A percentile compares a stretch with the other conserved stretches of the same genome.
Evolutionary conservation across 345 rosid species (phyloP).

Genomic region (Linum lewisii): DNA sequence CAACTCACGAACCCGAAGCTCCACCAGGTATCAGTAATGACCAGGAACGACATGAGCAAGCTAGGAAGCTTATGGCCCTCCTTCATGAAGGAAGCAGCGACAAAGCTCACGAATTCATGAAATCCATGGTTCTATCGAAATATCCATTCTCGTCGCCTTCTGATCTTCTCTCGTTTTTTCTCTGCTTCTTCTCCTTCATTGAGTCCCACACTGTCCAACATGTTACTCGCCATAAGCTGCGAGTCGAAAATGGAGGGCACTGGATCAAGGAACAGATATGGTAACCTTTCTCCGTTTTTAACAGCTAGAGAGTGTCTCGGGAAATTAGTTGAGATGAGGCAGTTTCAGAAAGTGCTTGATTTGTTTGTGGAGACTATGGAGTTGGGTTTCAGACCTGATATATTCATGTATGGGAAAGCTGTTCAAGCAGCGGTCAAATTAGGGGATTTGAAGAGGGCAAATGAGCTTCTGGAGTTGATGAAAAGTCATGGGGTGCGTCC

Average conservation of each 20-base stretch:
- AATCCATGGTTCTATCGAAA: conserved; percentile 30
- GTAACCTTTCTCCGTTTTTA: conserved; percentile 34
- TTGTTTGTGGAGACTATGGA: conserved; percentile 41
- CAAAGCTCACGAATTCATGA: conserved; percentile 36
- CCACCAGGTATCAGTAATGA: conserved; percentile 8
- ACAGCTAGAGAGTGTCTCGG: conserved; percentile 36
- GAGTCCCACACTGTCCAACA: conserved; percentile 30
- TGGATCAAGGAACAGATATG: conserved; percentile 32
- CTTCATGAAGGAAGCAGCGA: conserved; percentile 42
- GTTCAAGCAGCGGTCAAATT: conserved; percentile 60
- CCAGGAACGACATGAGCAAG: conserved; percentile 28
- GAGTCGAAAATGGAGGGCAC: conserved; percentile 37
- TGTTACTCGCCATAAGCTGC: conserved; percentile 35
- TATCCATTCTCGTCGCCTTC: conserved; percentile 33
- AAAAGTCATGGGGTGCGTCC: conserved; percentile 35
- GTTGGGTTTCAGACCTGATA: conserved; percentile 45
- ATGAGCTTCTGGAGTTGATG: conserved; percentile 45
- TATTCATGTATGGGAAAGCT: conserved; percentile 51
- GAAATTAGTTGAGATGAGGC: conserved; percentile 29
- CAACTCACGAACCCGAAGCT: not conserved
- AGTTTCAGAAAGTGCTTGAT: conserved; percentile 29
- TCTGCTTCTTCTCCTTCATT: conserved; percentile 34
- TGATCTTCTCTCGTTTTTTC: conserved; percentile 42
- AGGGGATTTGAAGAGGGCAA: conserved; percentile 45
- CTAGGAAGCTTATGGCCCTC: conserved; percentile 35